These are phyloP conservation scores for Trichoderma citrinoviride DNA, from an alignment of 2,329 filamentous ascomycete genomes.

Conservation along the genomic window DNA sequence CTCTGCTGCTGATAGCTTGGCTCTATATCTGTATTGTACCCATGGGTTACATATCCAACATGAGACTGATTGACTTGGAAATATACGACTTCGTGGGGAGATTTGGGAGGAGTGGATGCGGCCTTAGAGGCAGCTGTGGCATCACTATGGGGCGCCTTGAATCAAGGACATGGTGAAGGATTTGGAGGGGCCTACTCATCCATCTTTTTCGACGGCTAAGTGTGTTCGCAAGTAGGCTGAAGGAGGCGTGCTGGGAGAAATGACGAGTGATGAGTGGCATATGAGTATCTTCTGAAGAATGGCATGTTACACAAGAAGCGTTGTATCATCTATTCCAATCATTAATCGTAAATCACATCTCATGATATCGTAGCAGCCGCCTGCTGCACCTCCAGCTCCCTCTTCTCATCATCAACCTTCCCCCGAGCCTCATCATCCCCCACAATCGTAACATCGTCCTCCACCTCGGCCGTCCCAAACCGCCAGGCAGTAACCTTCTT, in stretches of 20 bases:
- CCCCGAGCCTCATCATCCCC: constrained; percentile 1
- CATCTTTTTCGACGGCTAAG: constrained; percentile 38
- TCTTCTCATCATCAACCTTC: constrained; percentile 3
- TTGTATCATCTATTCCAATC: not conserved
- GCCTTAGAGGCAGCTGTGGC: constrained; percentile 10
- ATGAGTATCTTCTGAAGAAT: not conserved
- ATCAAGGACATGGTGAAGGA: not conserved
- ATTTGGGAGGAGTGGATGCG: too few species aligned
- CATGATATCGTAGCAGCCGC: not conserved
- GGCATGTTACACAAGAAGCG: not conserved
- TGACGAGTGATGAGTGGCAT: not conserved
- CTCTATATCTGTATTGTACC: not conserved
- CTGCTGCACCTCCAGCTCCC: not conserved
- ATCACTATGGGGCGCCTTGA: not conserved
- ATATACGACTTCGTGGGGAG: too few species aligned
- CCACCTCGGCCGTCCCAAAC: constrained; percentile 31
- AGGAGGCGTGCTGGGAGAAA: not conserved
- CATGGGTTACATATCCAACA: too few species aligned
- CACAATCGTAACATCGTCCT: not conserved
- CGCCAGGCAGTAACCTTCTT: constrained; percentile 29
- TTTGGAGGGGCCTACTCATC: not conserved
- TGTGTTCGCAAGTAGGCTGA: not conserved
- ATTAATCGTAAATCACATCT: not conserved
- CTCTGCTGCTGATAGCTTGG: not conserved
- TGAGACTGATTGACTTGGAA: too few species aligned